These are phyloP conservation scores for Ceratocystis colombiana DNA, from an alignment of 2,329 filamentous ascomycete genomes.

Conservation along the genomic window DNA sequence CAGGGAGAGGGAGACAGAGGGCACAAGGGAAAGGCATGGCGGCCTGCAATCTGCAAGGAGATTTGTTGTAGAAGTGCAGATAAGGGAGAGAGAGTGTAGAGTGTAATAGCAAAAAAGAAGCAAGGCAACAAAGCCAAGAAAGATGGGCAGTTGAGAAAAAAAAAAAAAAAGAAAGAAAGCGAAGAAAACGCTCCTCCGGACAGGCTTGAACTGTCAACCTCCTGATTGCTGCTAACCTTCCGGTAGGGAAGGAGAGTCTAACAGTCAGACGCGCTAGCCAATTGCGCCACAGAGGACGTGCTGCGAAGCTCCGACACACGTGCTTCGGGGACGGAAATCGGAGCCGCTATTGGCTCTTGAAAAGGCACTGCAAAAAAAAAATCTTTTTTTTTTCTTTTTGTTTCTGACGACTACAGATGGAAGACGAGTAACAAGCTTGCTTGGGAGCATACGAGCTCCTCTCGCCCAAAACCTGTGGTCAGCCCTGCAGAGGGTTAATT, in stretches of 20 bases:
- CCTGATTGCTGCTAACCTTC: conserved; percentile 22
- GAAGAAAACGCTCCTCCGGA: conserved; percentile 22
- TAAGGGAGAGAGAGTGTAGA: background rate
- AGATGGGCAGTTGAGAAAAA: background rate
- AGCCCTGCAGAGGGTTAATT: no score
- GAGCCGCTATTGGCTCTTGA: background rate
- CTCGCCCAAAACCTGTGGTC: no score
- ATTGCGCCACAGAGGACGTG: conserved; percentile 37
- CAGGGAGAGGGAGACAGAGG: background rate
- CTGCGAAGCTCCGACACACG: background rate
- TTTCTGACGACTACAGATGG: no score
- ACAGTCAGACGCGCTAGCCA: conserved; percentile 54
- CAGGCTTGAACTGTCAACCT: conserved; percentile 27
- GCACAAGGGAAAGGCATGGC: background rate
- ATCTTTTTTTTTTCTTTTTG: no score
- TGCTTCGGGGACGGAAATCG: background rate
- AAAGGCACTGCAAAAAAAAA: background rate
- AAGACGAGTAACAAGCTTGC: no score
- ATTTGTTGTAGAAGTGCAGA: no score
- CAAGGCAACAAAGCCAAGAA: background rate
- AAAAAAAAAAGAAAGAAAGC: background rate
- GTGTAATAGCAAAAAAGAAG: background rate
- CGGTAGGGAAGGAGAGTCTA: conserved; percentile 30
- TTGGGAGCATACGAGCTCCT: no score
- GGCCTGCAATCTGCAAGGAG: background rate